Base-by-base conservation (phyloP, 352 stramenopile genomes). In the Plasmopara halstedii region DNA sequence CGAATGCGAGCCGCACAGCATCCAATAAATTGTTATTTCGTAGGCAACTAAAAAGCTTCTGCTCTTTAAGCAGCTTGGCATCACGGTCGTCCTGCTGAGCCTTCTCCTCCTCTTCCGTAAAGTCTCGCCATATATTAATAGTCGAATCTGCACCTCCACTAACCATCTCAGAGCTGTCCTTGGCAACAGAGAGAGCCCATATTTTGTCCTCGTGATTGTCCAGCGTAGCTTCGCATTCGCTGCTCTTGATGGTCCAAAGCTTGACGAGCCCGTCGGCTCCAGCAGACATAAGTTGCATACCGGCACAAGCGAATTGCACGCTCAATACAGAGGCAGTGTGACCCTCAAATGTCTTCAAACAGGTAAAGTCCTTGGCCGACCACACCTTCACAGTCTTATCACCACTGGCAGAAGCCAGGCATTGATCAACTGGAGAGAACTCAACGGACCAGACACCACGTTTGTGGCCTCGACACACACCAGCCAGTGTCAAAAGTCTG, bases 341-440 rank as follows among this genome's bases (percentile, higher is more conserved):
- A 25, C 83, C 94, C 58, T 98, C 92, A 52, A 99, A 98, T 15
- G 95, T 99, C 58, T 96, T 90, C 13, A 99, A 70, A 49, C 95
- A 99, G 43, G 82, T 86, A 56, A 88, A 97, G 56, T 98, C 90
- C 50, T 88, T 85, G 11, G 96, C 71, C 0, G 90, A 98, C 97
- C 97, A 99, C 20, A 99, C 63, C 64, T 97, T 97, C 37, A 99
- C 65, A 0, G 96, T 99, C 60, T 94, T 87, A 71, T 99, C 97
- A 22, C 92, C 94, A 67, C 86, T 97, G 14, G 85, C 91, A 41
- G 92, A 98, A 0, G 95, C 94, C 36, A 99, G 36, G 43, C 96
- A 94, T 55, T 97, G 73, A 63, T 99, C 96, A 32, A 97, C 84
- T 7, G 94, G 89, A 34, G 91, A 98, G 62, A 99, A 99, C 61